A percentile compares a stretch with the other conserved stretches of the same genome.
phyloP scores from a whole-genome alignment of 768 basidiomycete genomes.

The Leccinum barrowsii region DNA sequence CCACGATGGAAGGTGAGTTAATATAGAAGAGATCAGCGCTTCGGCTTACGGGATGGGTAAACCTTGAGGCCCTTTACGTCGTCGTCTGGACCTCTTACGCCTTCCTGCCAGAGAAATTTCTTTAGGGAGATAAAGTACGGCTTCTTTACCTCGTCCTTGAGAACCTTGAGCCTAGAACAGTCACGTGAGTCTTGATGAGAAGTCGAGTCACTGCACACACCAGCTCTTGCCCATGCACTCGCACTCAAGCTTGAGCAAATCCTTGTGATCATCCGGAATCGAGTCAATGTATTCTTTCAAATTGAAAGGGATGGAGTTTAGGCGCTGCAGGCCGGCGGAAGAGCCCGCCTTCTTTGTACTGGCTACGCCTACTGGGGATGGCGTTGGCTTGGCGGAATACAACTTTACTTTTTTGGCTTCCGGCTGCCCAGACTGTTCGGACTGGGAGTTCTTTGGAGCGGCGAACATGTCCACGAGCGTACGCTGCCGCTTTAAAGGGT shows the following conservation, averaged over 20 bases:
- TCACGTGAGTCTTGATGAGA: constrained; percentile 5
- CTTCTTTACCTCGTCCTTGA: constrained; percentile 72
- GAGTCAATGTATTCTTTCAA: constrained; percentile 48
- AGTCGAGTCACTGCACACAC: constrained; percentile 29
- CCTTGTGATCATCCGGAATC: constrained; percentile 53
- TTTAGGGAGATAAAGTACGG: constrained; percentile 76
- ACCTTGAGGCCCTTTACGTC: constrained; percentile 49
- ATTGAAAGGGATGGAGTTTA: constrained; percentile 73
- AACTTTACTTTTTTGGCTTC: constrained; percentile 49
- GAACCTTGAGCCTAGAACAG: constrained; percentile 59
- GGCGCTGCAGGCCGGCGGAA: constrained; percentile 25
- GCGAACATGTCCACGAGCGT: constrained; percentile 66
- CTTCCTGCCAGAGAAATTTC: constrained; percentile 63
- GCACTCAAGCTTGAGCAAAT: constrained; percentile 63
- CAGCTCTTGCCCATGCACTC: constrained; percentile 73
- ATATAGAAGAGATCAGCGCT: constrained; percentile 25
- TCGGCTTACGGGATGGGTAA: constrained; percentile 66
- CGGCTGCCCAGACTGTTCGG: constrained; percentile 23
- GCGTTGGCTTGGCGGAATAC: constrained; percentile 22
- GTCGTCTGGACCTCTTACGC: constrained; percentile 52
- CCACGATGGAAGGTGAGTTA: constrained; percentile 1
- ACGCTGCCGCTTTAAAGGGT: constrained; percentile 50
- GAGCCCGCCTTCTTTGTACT: constrained; percentile 10
- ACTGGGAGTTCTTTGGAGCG: constrained; percentile 28
- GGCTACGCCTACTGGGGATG: constrained; percentile 17